Conservation (phyloP, 1,284 basidiomycete species). For the Calocybe gambosa region DNA sequence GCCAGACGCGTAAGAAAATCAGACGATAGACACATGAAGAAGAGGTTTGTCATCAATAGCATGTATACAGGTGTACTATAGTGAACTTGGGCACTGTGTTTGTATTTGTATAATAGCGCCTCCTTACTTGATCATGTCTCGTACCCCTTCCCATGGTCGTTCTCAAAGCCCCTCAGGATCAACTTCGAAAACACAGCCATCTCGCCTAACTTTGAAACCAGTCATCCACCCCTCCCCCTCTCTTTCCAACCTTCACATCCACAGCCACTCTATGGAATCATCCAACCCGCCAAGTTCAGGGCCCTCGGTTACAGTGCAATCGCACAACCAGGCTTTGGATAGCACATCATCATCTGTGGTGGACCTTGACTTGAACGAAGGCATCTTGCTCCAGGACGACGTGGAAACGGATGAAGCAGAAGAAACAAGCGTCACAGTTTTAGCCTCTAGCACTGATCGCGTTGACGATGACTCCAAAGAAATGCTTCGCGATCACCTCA, state of each 20-base stretch:
- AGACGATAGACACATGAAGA: background rate
- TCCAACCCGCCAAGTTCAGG: slow-evolving; percentile 21
- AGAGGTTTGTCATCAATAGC: slow-evolving; percentile 35
- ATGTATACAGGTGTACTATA: slow-evolving; percentile 47
- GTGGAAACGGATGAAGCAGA: slow-evolving; percentile 46
- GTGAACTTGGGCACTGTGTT: slow-evolving; percentile 41
- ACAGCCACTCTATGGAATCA: slow-evolving; percentile 29
- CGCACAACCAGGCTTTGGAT: slow-evolving; percentile 32
- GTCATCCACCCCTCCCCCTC: slow-evolving; percentile 37
- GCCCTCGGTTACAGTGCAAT: slow-evolving; percentile 24
- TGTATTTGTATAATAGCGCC: slow-evolving; percentile 8
- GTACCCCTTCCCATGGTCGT: background rate
- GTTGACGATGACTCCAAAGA: slow-evolving; percentile 56
- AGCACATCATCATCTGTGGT: slow-evolving; percentile 65
- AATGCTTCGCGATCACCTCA: slow-evolving; percentile 60
- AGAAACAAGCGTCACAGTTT: slow-evolving; percentile 38
- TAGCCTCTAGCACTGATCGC: slow-evolving; percentile 36
- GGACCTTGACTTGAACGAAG: slow-evolving; percentile 56
- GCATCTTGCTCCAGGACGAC: slow-evolving; percentile 64
- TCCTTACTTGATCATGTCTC: slow-evolving; percentile 1
- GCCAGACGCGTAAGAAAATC: background rate
- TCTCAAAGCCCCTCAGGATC: slow-evolving; percentile 27
- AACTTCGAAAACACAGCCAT: slow-evolving; percentile 27
- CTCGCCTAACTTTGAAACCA: slow-evolving; percentile 38
- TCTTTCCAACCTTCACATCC: slow-evolving; percentile 39